Conservation (phyloP, 2,329 filamentous ascomycete genomes). For the Aspergillus calidoustus region DNA sequence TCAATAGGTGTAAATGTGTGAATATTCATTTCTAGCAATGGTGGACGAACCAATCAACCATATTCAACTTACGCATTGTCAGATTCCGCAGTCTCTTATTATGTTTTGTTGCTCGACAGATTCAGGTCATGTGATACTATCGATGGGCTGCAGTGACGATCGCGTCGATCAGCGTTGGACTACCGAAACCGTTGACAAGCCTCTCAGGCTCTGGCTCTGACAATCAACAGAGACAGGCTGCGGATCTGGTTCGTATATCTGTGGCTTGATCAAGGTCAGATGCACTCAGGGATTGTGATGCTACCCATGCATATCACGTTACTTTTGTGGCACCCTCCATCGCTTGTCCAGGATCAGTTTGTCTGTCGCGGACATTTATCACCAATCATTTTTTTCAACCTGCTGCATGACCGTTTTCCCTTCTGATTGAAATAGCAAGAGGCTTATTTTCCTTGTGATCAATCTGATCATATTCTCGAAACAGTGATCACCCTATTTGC, state of each 20-base stretch:
- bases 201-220: too few species aligned
- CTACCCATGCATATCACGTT: not conserved
- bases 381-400: not conserved
- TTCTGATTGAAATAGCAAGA: not conserved
- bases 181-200: not conserved
- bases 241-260: not conserved
- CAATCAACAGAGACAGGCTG: not conserved
- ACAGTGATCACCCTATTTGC: not conserved
- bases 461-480: not conserved
- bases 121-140: not conserved
- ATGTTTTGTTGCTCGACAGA: not conserved
- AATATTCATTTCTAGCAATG: constrained; percentile 25
- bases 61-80: constrained; percentile 1
- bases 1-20: constrained; percentile 37
- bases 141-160: not conserved
- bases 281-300: not conserved
- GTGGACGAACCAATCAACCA: constrained; percentile 9
- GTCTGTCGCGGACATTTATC: not conserved
- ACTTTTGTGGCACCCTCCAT: not conserved
- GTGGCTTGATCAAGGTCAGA: not conserved
- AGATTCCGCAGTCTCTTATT: not conserved
- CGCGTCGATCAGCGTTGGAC: not conserved
- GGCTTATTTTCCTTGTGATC: not conserved
- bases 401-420: not conserved
- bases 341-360: not conserved